Base-by-base conservation (phyloP, 495 filamentous ascomycete genomes). In the Xylaria bambusicola region DNA sequence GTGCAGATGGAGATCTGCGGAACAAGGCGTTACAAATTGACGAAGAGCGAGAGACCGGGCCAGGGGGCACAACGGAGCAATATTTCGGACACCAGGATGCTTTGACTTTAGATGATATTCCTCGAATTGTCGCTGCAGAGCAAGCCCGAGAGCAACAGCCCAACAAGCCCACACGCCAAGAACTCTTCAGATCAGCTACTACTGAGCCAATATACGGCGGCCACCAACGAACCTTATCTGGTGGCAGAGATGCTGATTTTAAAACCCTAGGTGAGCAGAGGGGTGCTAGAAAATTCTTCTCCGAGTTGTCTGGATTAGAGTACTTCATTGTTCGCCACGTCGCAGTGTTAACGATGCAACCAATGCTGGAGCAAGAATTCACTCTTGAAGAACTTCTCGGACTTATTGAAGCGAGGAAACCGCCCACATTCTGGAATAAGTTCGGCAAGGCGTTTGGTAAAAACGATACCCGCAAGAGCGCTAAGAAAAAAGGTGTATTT, bases 271-370 rank as follows among this genome's bases (percentile, higher is more conserved):
- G 75, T 26, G 83, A 86, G 23, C 76, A 85, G 36, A 80, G 80
- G 45, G 64, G 77, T 68, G 70, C 74, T 8, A 92, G 93, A 69
- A 87, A 85, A 61, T 99, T 95, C 71, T 99, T 99, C 71, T 97
- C 94, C 0, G 95, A 99, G 68, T 81, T 99, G 0, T 94, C 95
- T 20, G 92, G 92, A 5, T 75, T 99, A 57, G 94, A 99, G 63
- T 96, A 97, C 67, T 97, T 99, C 73, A 97, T 97, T 67, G 88
- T 99, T 53, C 86, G 94, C 31, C 92, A 97, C 67, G 88, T 97
- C 58, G 95, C 94, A 6, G 94, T 99, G 2, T 75, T 98, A 42
- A 92, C 90, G 1, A 96, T 99, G 90, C 92, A 96, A 65, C 93
- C 94, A 0, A 80, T 98, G 73, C 78, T 98, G 20, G 91, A 96